Evolutionary conservation across 495 filamentous ascomycete genomes (phyloP), one percentile per base, ranked within the genome.

Genomic region (Collariella sp.): DNA sequence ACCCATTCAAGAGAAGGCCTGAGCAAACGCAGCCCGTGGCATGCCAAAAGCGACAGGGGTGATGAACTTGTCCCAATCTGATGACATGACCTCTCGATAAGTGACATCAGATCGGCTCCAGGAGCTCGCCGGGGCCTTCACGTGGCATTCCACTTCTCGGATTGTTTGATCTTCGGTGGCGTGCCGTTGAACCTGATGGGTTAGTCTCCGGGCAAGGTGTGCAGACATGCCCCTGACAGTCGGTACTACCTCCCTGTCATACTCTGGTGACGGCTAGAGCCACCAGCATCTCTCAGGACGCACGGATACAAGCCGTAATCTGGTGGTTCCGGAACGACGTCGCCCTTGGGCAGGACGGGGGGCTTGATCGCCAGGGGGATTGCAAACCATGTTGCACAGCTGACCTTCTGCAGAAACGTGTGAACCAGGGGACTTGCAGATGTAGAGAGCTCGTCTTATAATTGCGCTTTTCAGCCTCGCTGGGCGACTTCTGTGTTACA

Each of bases 241-340:
- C n/a, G 23, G 18, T 23, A 46, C 43, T 44, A 16, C 24, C 10
- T 16, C 13, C 6, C 54, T 46, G n/a, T 31, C 26, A 31, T 31
- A 6, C 36, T n/a, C 36, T 39, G 36, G 36, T 3, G 36, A 39
- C 9, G 9, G n/a, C n/a, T n/a, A n/a, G n/a, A n/a, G n/a, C n/a
- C n/a, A 31, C 9, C 5, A 31, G 26, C 26, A 31, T 9, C 26
- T 9, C 26, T 31, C 42, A 42, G 39, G 20, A 38, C 58, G 60
- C 62, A 63, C 60, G 61, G 62, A 56, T 62, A 66, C 62, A 63
- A n/a, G 46, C 59, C 50, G 54, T 19, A 53, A 58, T 59, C 46
- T 58, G 60, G 47, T 54, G 58, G 59, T 57, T 62, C 35, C 59
- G 62, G 65, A 60, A 59, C 60, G 46, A 51, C 41, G 18, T 57